Evolutionary conservation across 2,329 filamentous ascomycete species (phyloP), one percentile per base, ranked within the genome.

Genomic region (Phaeoacremonium minimum): DNA sequence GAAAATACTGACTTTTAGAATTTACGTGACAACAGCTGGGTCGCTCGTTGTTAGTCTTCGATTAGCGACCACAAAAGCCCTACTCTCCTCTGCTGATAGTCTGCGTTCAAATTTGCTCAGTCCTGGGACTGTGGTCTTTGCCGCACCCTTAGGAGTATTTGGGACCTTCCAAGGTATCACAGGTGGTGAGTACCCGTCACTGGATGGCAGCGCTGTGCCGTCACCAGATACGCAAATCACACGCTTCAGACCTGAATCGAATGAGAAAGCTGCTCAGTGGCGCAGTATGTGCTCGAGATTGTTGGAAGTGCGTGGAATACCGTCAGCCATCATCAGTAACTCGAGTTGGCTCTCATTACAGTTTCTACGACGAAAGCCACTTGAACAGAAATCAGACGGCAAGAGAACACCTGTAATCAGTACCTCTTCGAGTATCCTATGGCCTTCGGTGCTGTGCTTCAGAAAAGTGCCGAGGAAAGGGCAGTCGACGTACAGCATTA

Each of bases 11-110:
- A 75, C 70, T 6, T 64, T 80, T 13, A 67, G 69, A 32, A 63
- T 71, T 7, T 75, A 75, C 43, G 51, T 80, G 34, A 79, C 75
- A 6, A 78, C 72, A 2, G 72, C 71, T 0, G 76, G 76, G 3
- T 65, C 66, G 9, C 57, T 80, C 7, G 55, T 79, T 12, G 58
- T 77, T 17, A 67, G 64, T 29, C 49, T 80, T 17, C 63, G 60
- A 28, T 61, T 77, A 33, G 64, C 69, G 4, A 51, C 63, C 28
- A 68, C 72, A 29, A 58, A 65, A 26, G 72, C 69, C 6, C 53
- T 80, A 28, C 51, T 66, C 12, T 64, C 63, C 2, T 57, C 71
- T 15, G 66, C 70, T 13, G 68, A 76, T 41, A 54, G 55, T 6
- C 42, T 66, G 19, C 57, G 59, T 12, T 52, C 61, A 12, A 63